Conservation (phyloP, 1,284 basidiomycete species). For the Ceratobasidium sp. region DNA sequence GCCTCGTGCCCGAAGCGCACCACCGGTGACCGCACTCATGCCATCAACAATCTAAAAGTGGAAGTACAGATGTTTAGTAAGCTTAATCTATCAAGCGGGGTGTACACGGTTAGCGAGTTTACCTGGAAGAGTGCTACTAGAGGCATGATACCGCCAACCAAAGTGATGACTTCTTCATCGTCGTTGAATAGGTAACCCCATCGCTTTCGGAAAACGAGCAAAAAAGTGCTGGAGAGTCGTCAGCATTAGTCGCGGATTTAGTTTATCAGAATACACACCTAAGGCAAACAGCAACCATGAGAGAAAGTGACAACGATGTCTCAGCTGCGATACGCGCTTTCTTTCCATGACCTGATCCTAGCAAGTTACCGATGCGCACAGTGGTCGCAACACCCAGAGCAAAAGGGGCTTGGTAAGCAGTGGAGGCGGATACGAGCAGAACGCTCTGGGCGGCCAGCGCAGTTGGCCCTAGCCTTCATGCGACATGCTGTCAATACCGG, state of each 20-base stretch:
- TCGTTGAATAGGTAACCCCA: constrained; percentile 80
- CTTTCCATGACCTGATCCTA: constrained; percentile 69
- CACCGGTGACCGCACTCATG: constrained; percentile 45
- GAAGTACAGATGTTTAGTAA: neutral
- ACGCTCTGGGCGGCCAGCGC: constrained; percentile 80
- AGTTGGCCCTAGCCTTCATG: constrained; percentile 67
- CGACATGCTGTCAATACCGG: neutral
- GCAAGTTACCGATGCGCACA: constrained; percentile 77
- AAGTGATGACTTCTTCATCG: constrained; percentile 69
- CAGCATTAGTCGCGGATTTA: neutral
- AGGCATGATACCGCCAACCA: constrained; percentile 80
- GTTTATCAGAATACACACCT: constrained; percentile 13
- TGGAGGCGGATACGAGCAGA: constrained; percentile 68
- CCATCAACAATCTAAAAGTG: constrained; percentile 45
- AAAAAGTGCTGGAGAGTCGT: constrained; percentile 30
- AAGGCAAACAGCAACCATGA: constrained; percentile 57
- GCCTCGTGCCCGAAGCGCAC: constrained; percentile 46
- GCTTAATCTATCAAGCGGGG: neutral
- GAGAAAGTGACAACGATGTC: constrained; percentile 72
- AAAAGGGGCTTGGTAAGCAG: constrained; percentile 75
- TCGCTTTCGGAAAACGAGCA: constrained; percentile 56
- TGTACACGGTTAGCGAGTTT: constrained; percentile 40
- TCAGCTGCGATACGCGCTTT: constrained; percentile 74
- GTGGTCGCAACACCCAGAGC: constrained; percentile 72
- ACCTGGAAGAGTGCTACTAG: constrained; percentile 85